These are phyloP conservation scores for Nicotiana attenuata DNA, from an alignment of 257 asterid genomes.

Conservation along the genomic window DNA sequence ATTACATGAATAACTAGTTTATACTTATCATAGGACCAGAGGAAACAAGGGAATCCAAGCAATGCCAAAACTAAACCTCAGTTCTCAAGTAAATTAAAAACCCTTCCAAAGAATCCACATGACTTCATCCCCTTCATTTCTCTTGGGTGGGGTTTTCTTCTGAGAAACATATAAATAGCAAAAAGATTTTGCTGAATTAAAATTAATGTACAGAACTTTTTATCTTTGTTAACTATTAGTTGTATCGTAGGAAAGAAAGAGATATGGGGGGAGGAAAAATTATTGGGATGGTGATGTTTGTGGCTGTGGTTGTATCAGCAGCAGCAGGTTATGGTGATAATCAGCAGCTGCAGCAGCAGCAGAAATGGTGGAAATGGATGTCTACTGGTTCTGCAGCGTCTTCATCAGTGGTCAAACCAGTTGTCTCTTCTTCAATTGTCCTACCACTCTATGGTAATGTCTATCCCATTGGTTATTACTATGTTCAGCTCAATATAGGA, in stretches of 20 bases:
- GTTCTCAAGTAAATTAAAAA: slow-evolving; percentile 26
- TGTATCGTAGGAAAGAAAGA: background rate
- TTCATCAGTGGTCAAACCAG: slow-evolving; percentile 24
- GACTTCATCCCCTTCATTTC: slow-evolving; percentile 11
- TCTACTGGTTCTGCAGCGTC: slow-evolving; percentile 23
- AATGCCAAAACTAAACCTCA: slow-evolving; percentile 19
- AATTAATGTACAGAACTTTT: background rate
- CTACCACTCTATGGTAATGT: slow-evolving; percentile 83
- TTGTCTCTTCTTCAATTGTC: slow-evolving; percentile 44
- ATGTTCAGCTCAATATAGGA: slow-evolving; percentile 73
- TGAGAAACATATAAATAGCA: slow-evolving; percentile 7
- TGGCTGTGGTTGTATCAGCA: slow-evolving; percentile 28
- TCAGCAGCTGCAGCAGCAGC: slow-evolving; percentile 35
- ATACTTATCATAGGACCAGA: slow-evolving; percentile 1
- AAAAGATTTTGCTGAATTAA: slow-evolving; percentile 8
- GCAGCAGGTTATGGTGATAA: slow-evolving; percentile 17
- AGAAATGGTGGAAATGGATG: slow-evolving; percentile 52
- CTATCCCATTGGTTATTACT: slow-evolving; percentile 87
- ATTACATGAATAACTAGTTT: too few species aligned
- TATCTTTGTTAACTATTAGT: background rate
- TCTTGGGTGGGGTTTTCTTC: background rate
- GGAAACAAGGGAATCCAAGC: slow-evolving; percentile 15
- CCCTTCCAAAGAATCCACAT: slow-evolving; percentile 15
- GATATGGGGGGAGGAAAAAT: slow-evolving; percentile 32
- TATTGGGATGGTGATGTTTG: slow-evolving; percentile 26